Conservation (phyloP, 139 green algal genomes). For the Chlamydomonas sphaeroides region DNA sequence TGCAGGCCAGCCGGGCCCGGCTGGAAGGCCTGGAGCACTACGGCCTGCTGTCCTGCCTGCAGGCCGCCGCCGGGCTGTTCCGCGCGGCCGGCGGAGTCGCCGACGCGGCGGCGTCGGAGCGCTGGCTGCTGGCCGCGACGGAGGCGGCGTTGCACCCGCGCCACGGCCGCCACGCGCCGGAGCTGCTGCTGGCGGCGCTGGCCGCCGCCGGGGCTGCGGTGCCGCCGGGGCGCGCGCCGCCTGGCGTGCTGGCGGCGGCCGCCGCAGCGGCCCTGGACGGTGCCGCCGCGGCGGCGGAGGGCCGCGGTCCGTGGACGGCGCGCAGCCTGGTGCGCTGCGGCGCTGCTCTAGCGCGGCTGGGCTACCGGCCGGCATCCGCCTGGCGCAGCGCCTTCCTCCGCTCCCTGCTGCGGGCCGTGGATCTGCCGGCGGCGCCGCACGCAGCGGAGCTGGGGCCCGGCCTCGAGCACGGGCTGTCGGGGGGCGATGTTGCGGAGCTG, state of each 20-base stretch:
- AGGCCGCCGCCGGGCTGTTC: neutral
- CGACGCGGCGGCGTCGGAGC: neutral
- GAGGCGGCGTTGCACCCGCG: neutral
- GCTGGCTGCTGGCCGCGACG: neutral
- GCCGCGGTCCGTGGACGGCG: neutral
- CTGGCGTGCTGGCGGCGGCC: neutral
- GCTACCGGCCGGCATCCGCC: neutral
- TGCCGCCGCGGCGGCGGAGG: neutral
- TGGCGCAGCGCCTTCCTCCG: conserved; percentile 19
- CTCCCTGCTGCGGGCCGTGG: neutral
- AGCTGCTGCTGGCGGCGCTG: conserved; percentile 10
- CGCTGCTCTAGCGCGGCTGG: neutral
- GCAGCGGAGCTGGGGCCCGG: neutral
- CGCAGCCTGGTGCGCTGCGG: conserved; percentile 1
- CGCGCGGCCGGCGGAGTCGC: no score
- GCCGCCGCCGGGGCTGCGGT: neutral
- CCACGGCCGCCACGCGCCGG: neutral
- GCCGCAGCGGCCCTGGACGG: neutral
- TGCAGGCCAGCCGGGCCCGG: no score
- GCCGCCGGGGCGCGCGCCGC: neutral
- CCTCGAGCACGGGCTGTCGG: neutral
- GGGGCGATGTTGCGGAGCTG: conserved; percentile 3
- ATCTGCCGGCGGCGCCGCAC: neutral
- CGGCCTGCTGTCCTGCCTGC: neutral
- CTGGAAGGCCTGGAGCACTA: neutral